Percentiles rank a stretch among this genome's conserved stretches.
phyloP scores from a whole-genome alignment of 2,329 filamentous ascomycete genomes.

The Capronia americana region DNA sequence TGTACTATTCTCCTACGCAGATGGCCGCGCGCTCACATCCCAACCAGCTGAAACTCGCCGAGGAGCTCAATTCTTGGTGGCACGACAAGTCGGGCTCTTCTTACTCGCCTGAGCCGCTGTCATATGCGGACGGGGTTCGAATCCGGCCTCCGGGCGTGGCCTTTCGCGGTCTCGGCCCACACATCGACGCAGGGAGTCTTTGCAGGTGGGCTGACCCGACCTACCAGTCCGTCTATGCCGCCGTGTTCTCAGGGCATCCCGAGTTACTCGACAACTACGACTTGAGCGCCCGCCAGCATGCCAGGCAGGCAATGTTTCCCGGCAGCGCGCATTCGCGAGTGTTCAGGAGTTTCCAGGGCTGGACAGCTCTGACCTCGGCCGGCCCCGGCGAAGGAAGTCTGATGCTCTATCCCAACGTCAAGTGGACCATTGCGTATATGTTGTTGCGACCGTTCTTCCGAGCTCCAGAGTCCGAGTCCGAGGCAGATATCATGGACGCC shows the following conservation, averaged over 20 bases:
- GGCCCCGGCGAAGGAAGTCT: constrained; percentile 48
- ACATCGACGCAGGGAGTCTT: constrained; percentile 54
- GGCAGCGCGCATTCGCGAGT: constrained; percentile 49
- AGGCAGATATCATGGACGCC: constrained; percentile 46
- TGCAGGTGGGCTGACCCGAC: constrained; percentile 51
- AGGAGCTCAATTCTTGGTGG: constrained; percentile 50
- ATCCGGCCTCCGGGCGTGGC: constrained; percentile 48
- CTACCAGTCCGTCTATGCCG: constrained; percentile 48
- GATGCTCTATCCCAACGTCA: constrained; percentile 51
- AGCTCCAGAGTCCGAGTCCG: constrained; percentile 42
- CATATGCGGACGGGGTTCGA: constrained; percentile 51
- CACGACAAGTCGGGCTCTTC: constrained; percentile 44
- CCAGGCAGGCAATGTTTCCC: constrained; percentile 44
- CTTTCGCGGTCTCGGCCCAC: constrained; percentile 53
- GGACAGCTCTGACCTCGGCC: constrained; percentile 51
- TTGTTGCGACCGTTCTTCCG: constrained; percentile 53
- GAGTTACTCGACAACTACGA: constrained; percentile 50
- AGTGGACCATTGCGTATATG: constrained; percentile 48
- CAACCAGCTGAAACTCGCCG: constrained; percentile 47
- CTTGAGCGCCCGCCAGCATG: constrained; percentile 44
- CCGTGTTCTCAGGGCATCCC: constrained; percentile 49
- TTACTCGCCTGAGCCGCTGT: constrained; percentile 46
- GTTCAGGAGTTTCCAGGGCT: constrained; percentile 51
- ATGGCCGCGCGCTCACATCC: constrained; percentile 48
- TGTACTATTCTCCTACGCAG: constrained; percentile 51